Evolutionary conservation across 2,329 filamentous ascomycete species (phyloP).

Genomic region (Apiospora sp.): DNA sequence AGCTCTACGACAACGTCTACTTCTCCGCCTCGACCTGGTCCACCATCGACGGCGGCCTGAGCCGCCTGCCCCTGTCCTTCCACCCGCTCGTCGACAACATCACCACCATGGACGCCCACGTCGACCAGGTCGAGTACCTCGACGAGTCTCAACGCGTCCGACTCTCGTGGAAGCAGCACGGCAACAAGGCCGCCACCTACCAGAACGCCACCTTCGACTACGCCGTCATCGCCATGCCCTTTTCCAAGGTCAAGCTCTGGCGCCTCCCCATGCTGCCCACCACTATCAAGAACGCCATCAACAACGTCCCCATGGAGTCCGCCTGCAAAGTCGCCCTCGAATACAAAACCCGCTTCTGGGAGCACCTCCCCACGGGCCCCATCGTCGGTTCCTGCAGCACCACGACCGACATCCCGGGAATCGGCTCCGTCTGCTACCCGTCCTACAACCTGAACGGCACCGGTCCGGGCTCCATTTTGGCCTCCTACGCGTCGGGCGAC

Average conservation of each 20-base stretch:
- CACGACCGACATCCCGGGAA: constrained; percentile 63
- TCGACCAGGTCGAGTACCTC: constrained; percentile 65
- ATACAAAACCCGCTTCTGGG: constrained; percentile 71
- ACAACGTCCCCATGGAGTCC: constrained; percentile 51
- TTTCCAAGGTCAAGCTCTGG: constrained; percentile 70
- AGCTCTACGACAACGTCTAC: constrained; percentile 64
- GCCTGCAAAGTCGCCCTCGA: constrained; percentile 71
- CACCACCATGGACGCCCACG: constrained; percentile 62
- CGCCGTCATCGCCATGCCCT: constrained; percentile 70
- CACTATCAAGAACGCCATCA: constrained; percentile 56
- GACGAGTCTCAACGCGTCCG: constrained; percentile 59
- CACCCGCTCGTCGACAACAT: constrained; percentile 65
- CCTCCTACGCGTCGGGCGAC: constrained; percentile 61
- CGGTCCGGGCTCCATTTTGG: constrained; percentile 66
- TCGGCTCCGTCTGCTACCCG: constrained; percentile 72
- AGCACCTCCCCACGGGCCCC: constrained; percentile 52
- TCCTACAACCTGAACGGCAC: constrained; percentile 71
- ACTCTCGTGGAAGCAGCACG: constrained; percentile 62
- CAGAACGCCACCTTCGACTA: constrained; percentile 67
- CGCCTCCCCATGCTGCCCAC: constrained; percentile 54
- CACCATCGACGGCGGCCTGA: constrained; percentile 67
- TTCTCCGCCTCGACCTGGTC: constrained; percentile 66
- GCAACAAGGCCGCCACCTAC: constrained; percentile 47
- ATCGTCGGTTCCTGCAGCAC: constrained; percentile 72
- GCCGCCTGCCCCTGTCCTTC: constrained; percentile 68